Evolutionary conservation across 139 green algal species (phyloP).

Genomic region (Coelastrella sp.): DNA sequence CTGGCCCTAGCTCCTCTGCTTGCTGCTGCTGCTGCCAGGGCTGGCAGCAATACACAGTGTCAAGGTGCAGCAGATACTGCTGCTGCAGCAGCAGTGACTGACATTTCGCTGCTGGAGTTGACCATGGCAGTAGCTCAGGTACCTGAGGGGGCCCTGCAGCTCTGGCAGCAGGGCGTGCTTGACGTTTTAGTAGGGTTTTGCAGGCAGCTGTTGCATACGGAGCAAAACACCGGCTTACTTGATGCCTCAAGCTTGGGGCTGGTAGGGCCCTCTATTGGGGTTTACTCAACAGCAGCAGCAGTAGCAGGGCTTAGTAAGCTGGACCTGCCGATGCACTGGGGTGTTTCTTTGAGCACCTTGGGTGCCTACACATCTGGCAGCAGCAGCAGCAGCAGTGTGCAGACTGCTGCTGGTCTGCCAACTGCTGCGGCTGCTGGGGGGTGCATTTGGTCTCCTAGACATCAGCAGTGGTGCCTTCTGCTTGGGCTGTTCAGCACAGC

Average conservation of each 20-base stretch:
- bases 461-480: conserved; percentile 51
- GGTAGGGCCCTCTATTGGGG: conserved; percentile 4
- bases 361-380: not conserved
- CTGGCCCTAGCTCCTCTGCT: conserved; percentile 19
- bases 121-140: conserved; percentile 47
- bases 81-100: conserved; percentile 7
- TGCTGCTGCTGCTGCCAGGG: not conserved
- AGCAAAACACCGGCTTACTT: conserved; percentile 34
- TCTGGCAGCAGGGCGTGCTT: conserved; percentile 54
- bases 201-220: conserved; percentile 49
- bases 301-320: not conserved
- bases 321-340: not conserved
- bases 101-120: conserved; percentile 59
- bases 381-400: conserved; percentile 44
- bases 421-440: conserved; percentile 16
- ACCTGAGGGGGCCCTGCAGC: conserved; percentile 55
- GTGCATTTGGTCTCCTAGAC: conserved; percentile 18
- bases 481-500: not conserved
- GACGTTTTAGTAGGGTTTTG: conserved; percentile 31
- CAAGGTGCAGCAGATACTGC: not conserved
- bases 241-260: conserved; percentile 4
- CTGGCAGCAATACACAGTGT: not conserved
- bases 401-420: not conserved
- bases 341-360: not conserved
- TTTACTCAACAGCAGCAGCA: not conserved